These are phyloP conservation scores for Suillus clintonianus DNA, from an alignment of 768 basidiomycete species.

Conservation along the genomic window DNA sequence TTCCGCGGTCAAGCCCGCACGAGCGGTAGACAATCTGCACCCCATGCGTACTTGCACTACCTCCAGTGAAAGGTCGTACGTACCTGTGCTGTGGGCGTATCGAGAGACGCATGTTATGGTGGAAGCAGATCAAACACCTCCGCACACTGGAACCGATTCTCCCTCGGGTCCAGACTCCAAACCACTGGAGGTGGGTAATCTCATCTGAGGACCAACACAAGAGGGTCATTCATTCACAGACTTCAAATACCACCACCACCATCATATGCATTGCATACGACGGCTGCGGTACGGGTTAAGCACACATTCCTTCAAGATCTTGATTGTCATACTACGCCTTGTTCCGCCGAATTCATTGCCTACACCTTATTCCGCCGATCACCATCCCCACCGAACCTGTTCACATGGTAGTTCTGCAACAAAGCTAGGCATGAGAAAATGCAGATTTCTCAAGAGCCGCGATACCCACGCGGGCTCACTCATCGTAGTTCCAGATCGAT, in stretches of 20 bases:
- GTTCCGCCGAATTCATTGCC: background rate
- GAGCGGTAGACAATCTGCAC: no score
- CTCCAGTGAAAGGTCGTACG: no score
- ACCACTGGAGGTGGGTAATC: no score
- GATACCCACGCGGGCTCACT: background rate
- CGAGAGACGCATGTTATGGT: no score
- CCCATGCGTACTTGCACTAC: no score
- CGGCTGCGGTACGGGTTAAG: background rate
- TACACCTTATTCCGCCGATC: background rate
- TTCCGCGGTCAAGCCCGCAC: no score
- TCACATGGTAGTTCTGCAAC: background rate
- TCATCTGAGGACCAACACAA: no score
- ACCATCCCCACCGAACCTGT: background rate
- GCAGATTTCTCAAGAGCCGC: background rate
- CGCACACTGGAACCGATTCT: no score
- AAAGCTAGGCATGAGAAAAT: background rate
- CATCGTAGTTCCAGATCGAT: background rate
- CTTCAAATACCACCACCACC: background rate
- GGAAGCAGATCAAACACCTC: no score
- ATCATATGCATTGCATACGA: background rate
- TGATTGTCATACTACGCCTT: background rate
- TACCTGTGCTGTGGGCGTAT: no score
- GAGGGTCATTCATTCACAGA: no score
- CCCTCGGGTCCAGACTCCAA: no score
- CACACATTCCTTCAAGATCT: background rate